Evolutionary conservation across 208 protist genomes (phyloP).

Genomic region (Wallacemonas sp.): DNA sequence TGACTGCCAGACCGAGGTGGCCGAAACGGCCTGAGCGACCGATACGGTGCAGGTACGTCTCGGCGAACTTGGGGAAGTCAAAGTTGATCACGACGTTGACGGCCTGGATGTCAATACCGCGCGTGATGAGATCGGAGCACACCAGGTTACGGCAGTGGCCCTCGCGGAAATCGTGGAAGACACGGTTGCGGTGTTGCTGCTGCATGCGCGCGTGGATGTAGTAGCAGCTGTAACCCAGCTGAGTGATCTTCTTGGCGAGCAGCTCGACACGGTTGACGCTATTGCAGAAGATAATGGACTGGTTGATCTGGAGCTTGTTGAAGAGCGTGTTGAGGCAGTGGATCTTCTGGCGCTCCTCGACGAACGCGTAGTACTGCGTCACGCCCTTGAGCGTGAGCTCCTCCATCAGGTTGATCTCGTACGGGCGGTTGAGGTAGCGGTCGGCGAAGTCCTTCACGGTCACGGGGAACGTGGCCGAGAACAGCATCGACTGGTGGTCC

Average conservation of each 20-base stretch:
- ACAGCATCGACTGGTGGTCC: conserved; percentile 96
- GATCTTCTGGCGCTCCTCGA: conserved; percentile 99
- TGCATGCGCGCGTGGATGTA: conserved; percentile 99
- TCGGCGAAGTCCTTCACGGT: conserved; percentile 95
- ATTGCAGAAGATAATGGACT: conserved; percentile 99
- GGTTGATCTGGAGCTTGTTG: conserved; percentile 98
- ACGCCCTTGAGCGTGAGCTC: conserved; percentile 98
- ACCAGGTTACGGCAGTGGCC: conserved; percentile 98
- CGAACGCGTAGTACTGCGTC: conserved; percentile 99
- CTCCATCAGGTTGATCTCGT: conserved; percentile 99
- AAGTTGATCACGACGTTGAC: conserved; percentile 99
- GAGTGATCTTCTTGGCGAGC: conserved; percentile 99
- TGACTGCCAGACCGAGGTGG: conserved; percentile 98
- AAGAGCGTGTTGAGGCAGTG: conserved; percentile 99
- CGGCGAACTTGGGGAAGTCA: conserved; percentile 98
- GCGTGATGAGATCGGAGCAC: conserved; percentile 99
- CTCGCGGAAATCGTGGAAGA: conserved; percentile 99
- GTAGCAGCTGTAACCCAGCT: conserved; percentile 99
- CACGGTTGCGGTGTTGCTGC: conserved; percentile 97
- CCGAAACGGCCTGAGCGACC: conserved; percentile 96
- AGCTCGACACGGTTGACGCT: conserved; percentile 98
- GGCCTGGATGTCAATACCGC: conserved; percentile 99
- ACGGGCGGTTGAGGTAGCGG: conserved; percentile 92
- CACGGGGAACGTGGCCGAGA: conserved; percentile 99
- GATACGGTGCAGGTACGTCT: conserved; percentile 98